A percentile compares a stretch with the other conserved stretches of the same genome.
These are phyloP conservation scores for Luvunga scandens DNA, from an alignment of 345 rosid genomes.

Conservation along the genomic window DNA sequence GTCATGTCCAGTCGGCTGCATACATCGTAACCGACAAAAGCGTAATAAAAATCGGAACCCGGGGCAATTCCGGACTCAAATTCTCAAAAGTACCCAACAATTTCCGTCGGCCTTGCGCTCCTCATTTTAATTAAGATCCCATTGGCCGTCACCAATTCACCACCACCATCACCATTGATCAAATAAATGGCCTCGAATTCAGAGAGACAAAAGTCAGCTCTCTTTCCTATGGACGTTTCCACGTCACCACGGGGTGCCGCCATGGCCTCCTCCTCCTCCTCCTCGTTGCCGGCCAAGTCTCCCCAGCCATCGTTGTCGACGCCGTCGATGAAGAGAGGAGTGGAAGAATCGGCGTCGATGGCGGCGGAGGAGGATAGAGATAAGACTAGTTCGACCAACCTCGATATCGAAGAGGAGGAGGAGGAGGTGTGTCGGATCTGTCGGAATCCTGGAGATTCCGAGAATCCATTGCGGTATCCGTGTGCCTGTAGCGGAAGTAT, in stretches of 20 bases:
- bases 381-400: constrained; percentile 15
- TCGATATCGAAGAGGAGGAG: constrained; percentile 68
- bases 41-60: neutral
- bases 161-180: neutral
- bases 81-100: neutral
- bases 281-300: constrained; percentile 11
- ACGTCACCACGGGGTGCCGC: constrained; percentile 27
- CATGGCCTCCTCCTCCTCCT: constrained; percentile 14
- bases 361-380: neutral
- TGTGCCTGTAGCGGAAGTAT: constrained; percentile 99
- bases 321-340: constrained; percentile 15
- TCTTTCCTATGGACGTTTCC: constrained; percentile 30
- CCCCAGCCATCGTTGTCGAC: constrained; percentile 12
- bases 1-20: neutral
- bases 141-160: neutral
- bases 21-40: neutral
- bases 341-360: constrained; percentile 6
- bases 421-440: constrained; percentile 99
- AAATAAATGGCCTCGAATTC: neutral
- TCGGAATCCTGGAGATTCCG: constrained; percentile 89
- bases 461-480: constrained; percentile 89
- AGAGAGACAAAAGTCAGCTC: constrained; percentile 15
- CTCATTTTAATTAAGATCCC: neutral
- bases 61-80: neutral
- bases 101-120: neutral